These are phyloP conservation scores for Protostelium mycophagum DNA, from an alignment of 78 protist species.

Conservation along the genomic window DNA sequence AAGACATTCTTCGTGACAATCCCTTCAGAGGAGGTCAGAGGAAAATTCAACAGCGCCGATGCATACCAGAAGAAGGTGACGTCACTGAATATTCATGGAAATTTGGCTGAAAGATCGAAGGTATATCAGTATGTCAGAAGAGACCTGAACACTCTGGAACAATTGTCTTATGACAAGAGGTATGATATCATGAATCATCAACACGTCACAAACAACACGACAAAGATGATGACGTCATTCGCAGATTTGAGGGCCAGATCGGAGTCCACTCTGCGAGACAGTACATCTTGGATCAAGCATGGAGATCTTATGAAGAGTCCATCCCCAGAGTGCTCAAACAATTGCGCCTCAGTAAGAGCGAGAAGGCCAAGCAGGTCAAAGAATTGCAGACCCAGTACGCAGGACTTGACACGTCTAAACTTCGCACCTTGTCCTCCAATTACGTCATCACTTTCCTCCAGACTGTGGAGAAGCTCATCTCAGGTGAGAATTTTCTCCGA, in stretches of 20 bases:
- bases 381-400: slow-evolving; percentile 25
- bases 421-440: slow-evolving; percentile 52
- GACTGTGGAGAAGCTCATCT: slow-evolving; percentile 46
- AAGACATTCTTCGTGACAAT: slow-evolving; percentile 67
- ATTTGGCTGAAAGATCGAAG: background rate
- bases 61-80: slow-evolving; percentile 42
- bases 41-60: slow-evolving; percentile 29
- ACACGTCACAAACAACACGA: background rate
- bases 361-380: slow-evolving; percentile 12
- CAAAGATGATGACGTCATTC: background rate
- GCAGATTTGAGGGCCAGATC: slow-evolving; percentile 30
- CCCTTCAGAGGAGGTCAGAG: slow-evolving; percentile 49
- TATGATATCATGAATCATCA: background rate
- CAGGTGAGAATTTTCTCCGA: slow-evolving; percentile 12
- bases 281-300: slow-evolving; percentile 38
- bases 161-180: slow-evolving; percentile 59
- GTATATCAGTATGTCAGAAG: slow-evolving; percentile 29
- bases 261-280: slow-evolving; percentile 56
- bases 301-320: slow-evolving; percentile 53
- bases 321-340: slow-evolving; percentile 55
- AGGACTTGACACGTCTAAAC: slow-evolving; percentile 22
- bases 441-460: slow-evolving; percentile 56
- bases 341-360: slow-evolving; percentile 38
- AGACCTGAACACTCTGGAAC: slow-evolving; percentile 60
- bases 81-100: background rate